Base-by-base conservation (phyloP, 306 rosid genomes). In the Dalbergia cultrata region DNA sequence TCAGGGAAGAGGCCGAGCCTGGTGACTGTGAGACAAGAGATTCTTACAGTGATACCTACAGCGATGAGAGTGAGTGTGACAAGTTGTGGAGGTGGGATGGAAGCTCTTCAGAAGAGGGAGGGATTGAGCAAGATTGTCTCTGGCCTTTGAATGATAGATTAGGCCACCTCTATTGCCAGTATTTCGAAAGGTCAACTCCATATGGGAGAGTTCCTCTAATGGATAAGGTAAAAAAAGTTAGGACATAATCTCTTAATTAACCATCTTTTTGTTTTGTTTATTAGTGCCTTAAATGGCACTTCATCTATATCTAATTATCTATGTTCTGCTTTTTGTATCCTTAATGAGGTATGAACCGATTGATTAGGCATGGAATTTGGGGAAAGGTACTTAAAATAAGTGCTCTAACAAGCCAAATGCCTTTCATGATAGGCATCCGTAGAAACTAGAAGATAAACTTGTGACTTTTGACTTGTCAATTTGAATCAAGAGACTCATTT, bases 1-100 rank as follows among this genome's bases (percentile, higher is more conserved):
- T 44, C 88, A 95, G 99, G 86, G 97, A 88, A 34, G 98, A 93
- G 83, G 47, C 88, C 0, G 99, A 95, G 61, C 82, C 92, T 0
- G 97, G 97, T 2, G 94, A 95, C 13, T 90, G 92, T 43, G 99
- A 95, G 67, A 91, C 88, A 8, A 86, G 97, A 88, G 98, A 95
- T 87, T 92, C 90, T 3, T 89, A 54, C 13, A 92, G 99, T 61
- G 99, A 96, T 84, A 89, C 93, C 16, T 85, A 75, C 62, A 93
- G 99, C 65, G 97, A 90, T 11, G 98, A 93, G 74, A 90, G 99
- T 66, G 99, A 93, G 71, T 87, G 85, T 70, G 99, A 95, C n/a
- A 95, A 93, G 77, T 7, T 81, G 68, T 93, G 98, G 93, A 93
- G 97, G 78, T 96, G 92, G 90, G 99, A 96, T 76, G 99, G 93